Conservation (phyloP, 1,139 yeast species). For the Lodderomyces margitis region DNA sequence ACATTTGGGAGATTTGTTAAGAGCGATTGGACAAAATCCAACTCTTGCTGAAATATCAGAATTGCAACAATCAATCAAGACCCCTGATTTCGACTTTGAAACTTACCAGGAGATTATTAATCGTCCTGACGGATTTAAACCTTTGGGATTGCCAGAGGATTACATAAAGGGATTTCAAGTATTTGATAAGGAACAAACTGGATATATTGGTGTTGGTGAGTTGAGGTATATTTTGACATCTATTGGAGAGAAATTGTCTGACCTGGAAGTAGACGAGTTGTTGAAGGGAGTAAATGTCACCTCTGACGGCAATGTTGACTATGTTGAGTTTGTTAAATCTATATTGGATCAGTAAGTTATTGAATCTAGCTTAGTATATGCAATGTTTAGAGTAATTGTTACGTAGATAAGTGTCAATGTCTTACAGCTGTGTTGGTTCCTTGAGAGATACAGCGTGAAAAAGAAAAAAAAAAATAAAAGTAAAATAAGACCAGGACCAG, state of each 20-base stretch:
- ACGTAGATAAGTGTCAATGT: neutral
- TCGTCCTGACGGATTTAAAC: slow-evolving; percentile 88
- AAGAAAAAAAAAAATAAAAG: neutral
- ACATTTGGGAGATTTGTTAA: slow-evolving; percentile 85
- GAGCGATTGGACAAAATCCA: slow-evolving; percentile 99
- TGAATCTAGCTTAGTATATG: neutral
- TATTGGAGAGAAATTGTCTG: slow-evolving; percentile 87
- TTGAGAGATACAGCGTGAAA: neutral
- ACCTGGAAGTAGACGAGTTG: slow-evolving; percentile 91
- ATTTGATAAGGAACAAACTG: slow-evolving; percentile 93
- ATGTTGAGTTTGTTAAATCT: slow-evolving; percentile 90
- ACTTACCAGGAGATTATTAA: slow-evolving; percentile 75
- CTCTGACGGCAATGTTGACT: slow-evolving; percentile 92
- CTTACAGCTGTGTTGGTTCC: neutral
- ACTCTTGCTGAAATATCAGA: slow-evolving; percentile 85
- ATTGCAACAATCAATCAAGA: slow-evolving; percentile 51
- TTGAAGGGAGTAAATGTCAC: slow-evolving; percentile 94
- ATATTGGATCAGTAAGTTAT: slow-evolving; percentile 72
- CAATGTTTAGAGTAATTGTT: neutral
- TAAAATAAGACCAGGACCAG: neutral
- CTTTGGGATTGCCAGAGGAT: slow-evolving; percentile 93
- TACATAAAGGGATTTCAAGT: slow-evolving; percentile 97
- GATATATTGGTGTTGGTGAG: slow-evolving; percentile 96
- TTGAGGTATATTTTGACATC: slow-evolving; percentile 90
- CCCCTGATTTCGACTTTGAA: slow-evolving; percentile 64